Base-by-base conservation (phyloP, 345 rosid species). In the Aegle marmelos region DNA sequence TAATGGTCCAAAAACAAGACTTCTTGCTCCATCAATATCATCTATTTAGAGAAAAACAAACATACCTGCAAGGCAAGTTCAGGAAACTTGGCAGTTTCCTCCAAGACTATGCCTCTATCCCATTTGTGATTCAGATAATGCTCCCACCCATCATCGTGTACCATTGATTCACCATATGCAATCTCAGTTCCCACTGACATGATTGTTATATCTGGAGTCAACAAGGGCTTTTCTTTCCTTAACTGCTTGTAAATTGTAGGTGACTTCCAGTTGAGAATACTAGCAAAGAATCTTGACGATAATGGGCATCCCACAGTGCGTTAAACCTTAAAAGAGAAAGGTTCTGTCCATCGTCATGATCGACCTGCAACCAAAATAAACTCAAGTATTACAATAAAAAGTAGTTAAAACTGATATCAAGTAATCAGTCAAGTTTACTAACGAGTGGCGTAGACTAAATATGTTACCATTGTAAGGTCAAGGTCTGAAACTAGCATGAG, bases 101-200 rank as follows among this genome's bases (percentile, higher is more conserved):
- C 92, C 37, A 74, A 79, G 24, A 94, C 94, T 71, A 91, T 70
- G 24, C 80, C 83, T 75, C 86, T 79, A 57, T 96, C 95, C 99
- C 99, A 96, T 77, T 92, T 92, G 70, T 90, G 81, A 84, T 91
- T 92, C 79, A 96, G 85, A 70, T 39, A 91, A 63, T 25, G 91
- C 88, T 88, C 89, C 98, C 99, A 96, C 21, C 98, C 98, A 84
- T 89, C 85, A 86, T 96, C 99, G 2, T 92, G 99, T 59, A 86
- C 88, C 98, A 96, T 89, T 31, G 89, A 79, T 79, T 79, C 83
- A 33, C 99, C 99, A 84, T 89, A 94, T 0, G 98, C 94, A 79
- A 96, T 96, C 90, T 96, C 99, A 16, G 98, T 96, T 74, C 99
- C 99, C 74, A 96, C 99, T 50, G 99, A 96, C 98, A 92, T 91